Evolutionary conservation across 148 eudicot genomes (phyloP), one percentile per base, ranked within the genome.

Genomic region (Amaranthus hypochondriacus): DNA sequence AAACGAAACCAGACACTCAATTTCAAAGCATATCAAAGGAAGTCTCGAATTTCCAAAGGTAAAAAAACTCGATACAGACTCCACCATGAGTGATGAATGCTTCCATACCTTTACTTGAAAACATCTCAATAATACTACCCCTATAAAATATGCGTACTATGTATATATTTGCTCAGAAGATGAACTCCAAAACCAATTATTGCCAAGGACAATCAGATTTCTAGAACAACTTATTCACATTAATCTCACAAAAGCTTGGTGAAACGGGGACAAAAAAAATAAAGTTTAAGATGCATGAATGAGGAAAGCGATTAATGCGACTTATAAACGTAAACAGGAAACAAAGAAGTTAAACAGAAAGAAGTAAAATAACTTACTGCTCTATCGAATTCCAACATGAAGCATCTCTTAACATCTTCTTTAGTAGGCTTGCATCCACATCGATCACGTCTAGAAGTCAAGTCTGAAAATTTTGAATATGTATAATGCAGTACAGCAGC

Each of bases 341-440:
- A 68, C 68, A 62, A 42, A 15, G 42, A 60, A 47, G 79, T 28
- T 39, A 2, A 28, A 2, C 54, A 21, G n/a, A 39, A 60, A 69
- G 58, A 51, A 43, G 55, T 53, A 13, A 49, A 4, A 57, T 68
- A 69, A 87, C 96, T 88, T 72, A 92, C 97, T 28, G 92, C 82
- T 88, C 97, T 83, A 82, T 92, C 97, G 73, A 92, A 92, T 77
- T 92, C 96, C 84, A 92, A 73, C 97, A 92, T 92, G 80, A 92
- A 92, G 85, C 97, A 92, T 79, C 96, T 83, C 80, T 92, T 92
- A 62, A 90, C 97, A 80, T 92, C 97, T 46, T 92, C 97, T 78
- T 92, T 92, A 3, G 97, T 92, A 66, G 97, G 97, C 84, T 92
- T 92, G 81, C 97, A 92, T 75, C 96, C 97, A 88, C 97, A 92